Conservation (phyloP, 306 rosid species). For the Ormosia emarginata region DNA sequence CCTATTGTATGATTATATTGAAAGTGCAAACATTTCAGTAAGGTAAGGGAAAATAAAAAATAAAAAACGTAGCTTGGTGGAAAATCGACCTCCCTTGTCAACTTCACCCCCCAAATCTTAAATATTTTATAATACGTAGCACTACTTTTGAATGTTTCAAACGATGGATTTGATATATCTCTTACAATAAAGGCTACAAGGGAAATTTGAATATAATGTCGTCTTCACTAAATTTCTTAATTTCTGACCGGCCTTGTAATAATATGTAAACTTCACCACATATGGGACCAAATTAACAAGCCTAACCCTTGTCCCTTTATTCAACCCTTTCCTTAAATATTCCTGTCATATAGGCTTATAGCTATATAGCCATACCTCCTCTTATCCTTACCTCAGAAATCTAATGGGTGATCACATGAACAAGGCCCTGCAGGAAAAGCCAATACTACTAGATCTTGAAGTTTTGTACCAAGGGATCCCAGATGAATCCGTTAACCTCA, state of each 20-base stretch:
- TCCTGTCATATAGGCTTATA: not conserved
- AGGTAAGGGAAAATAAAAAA: no score
- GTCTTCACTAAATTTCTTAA: not conserved
- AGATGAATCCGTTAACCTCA: slow-evolving; percentile 81
- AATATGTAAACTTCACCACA: not conserved
- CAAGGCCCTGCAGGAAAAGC: slow-evolving; percentile 25
- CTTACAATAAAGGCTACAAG: no score
- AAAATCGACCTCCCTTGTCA: no score
- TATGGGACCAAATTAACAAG: slow-evolving; percentile 14
- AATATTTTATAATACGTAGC: no score
- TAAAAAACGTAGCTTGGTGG: no score
- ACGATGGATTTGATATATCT: no score
- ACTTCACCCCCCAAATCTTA: no score
- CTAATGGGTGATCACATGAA: slow-evolving; percentile 45
- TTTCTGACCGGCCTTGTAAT: slow-evolving; percentile 29
- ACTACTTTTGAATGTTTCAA: no score
- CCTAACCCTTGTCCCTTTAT: slow-evolving; percentile 9
- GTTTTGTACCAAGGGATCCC: slow-evolving; percentile 76
- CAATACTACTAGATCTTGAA: slow-evolving; percentile 46
- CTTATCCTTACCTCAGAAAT: not conserved
- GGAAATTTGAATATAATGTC: no score
- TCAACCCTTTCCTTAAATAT: slow-evolving; percentile 17
- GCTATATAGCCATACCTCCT: not conserved
- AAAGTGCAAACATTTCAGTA: no score
- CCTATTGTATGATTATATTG: no score